Percentiles rank a stretch among this genome's conserved stretches.
phyloP scores from a whole-genome alignment of 2,329 filamentous ascomycete species.

The Elsinoe batatas region DNA sequence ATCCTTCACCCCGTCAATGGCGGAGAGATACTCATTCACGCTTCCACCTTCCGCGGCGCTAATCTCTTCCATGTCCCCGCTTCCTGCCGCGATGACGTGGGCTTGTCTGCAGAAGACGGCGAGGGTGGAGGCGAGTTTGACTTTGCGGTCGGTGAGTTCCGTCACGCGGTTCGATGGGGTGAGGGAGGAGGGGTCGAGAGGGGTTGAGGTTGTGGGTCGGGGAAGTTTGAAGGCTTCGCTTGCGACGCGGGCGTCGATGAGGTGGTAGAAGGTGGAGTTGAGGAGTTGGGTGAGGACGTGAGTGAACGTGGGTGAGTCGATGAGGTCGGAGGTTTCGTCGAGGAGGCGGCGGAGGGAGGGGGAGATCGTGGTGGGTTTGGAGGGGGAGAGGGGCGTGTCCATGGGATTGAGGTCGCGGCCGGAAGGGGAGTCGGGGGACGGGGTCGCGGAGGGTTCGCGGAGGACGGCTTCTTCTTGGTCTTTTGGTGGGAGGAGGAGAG shows the following conservation, averaged over 20 bases:
- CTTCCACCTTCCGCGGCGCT: conserved; percentile 21
- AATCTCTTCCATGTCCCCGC: conserved; percentile 49
- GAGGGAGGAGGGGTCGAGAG: conserved; percentile 27
- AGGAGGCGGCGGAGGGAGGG: conserved; percentile 68
- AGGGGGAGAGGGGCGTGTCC: conserved; percentile 19
- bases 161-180: conserved; percentile 46
- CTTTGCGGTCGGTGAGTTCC: conserved; percentile 38
- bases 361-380: conserved; percentile 36
- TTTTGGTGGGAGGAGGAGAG: conserved; percentile 68
- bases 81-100: conserved; percentile 71
- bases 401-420: conserved; percentile 20
- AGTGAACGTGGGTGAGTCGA: conserved; percentile 85
- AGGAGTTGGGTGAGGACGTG: conserved; percentile 79
- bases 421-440: conserved; percentile 26
- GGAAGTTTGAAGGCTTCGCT: conserved; percentile 61
- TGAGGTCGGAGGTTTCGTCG: conserved; percentile 89
- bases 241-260: conserved; percentile 75
- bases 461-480: conserved; percentile 77
- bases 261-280: conserved; percentile 73
- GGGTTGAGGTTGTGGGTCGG: conserved; percentile 27
- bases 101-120: conserved; percentile 87
- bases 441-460: conserved; percentile 58
- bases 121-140: conserved; percentile 79
- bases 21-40: conserved; percentile 42
- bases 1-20: conserved; percentile 66